These are phyloP conservation scores for Aspergillus chevalieri DNA, from an alignment of 2,329 filamentous ascomycete species.

Conservation along the genomic window DNA sequence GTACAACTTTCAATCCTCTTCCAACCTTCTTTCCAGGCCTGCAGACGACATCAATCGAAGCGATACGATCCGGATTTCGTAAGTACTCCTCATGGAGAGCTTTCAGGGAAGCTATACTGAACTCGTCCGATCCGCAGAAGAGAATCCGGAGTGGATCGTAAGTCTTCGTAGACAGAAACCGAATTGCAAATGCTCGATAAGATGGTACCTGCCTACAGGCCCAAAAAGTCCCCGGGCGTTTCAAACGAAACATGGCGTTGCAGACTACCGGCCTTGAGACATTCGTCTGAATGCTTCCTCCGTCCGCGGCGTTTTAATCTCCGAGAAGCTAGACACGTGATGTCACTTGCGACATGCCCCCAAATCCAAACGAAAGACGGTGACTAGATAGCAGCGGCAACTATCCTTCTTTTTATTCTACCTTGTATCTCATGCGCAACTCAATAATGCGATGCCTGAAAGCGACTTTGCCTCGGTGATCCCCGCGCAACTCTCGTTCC, in stretches of 20 bases:
- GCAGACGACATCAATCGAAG: conserved; percentile 79
- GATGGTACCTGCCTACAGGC: conserved; percentile 14
- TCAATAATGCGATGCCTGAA: conserved; percentile 34
- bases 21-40: conserved; percentile 72
- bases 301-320: not conserved
- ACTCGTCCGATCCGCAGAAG: conserved; percentile 90
- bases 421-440: conserved; percentile 7
- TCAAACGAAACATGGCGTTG: conserved; percentile 20
- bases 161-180: conserved; percentile 25
- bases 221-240: conserved; percentile 16
- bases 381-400: conserved; percentile 1
- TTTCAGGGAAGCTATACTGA: conserved; percentile 71
- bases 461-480: conserved; percentile 42
- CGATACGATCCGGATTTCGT: conserved; percentile 51
- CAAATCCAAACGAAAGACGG: not conserved
- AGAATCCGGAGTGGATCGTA: conserved; percentile 67
- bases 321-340: conserved; percentile 23
- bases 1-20: conserved; percentile 63
- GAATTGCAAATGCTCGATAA: conserved; percentile 7
- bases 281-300: not conserved
- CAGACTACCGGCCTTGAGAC: not conserved
- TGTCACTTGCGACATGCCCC: conserved; percentile 16
- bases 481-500: conserved; percentile 80
- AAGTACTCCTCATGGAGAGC: conserved; percentile 60
- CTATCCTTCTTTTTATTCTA: not conserved